Evolutionary conservation across 176 grass and related monocot genomes (phyloP).

Genomic region (Bothriochloa decipiens): DNA sequence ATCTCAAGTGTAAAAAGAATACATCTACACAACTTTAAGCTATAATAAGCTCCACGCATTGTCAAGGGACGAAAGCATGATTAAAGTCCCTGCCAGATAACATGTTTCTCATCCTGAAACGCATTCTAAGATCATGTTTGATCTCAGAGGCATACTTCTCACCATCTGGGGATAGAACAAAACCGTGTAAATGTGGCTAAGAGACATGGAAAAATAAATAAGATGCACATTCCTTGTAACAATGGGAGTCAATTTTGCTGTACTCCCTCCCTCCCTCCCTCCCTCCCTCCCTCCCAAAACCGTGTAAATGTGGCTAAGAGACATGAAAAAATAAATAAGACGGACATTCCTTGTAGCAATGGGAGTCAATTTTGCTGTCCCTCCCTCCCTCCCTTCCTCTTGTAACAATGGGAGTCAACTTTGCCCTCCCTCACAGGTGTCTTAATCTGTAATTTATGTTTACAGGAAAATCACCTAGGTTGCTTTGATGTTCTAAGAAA

Average conservation of each 20-base stretch:
- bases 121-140: not conserved
- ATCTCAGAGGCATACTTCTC: not conserved
- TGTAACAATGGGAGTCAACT: too few relatives aligned
- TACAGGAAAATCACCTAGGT: not conserved
- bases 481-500: slow-evolving; percentile 1
- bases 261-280: not conserved
- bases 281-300: not conserved
- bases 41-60: not conserved
- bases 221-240: not conserved
- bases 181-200: not conserved
- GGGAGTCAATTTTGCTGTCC: not conserved
- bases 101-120: not conserved
- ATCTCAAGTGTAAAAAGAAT: not conserved
- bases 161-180: not conserved
- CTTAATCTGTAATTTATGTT: not conserved
- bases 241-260: not conserved
- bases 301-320: not conserved
- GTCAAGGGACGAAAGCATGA: not conserved
- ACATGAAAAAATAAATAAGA: not conserved
- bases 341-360: not conserved
- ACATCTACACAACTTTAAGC: slow-evolving; percentile 17
- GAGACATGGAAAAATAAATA: not conserved
- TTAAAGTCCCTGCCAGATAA: not conserved
- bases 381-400: too few relatives aligned
- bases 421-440: too few relatives aligned